A percentile compares a stretch with the other conserved stretches of the same genome.
Evolutionary conservation across 2,329 filamentous ascomycete genomes (phyloP).

Genomic region (Falciphora oryzae): DNA sequence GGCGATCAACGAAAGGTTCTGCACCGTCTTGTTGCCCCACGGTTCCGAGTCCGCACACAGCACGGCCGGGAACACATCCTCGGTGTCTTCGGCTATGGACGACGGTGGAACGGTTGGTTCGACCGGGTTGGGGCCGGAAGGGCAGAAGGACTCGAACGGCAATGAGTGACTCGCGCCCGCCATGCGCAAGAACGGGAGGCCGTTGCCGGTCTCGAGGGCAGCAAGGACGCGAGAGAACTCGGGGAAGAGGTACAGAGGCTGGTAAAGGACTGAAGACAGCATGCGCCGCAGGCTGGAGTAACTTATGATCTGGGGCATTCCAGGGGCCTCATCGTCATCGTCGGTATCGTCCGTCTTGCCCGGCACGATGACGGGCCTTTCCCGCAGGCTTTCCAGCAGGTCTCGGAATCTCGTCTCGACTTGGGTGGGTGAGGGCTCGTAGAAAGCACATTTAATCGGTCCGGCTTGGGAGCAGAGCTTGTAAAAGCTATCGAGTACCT

Average conservation of each 20-base stretch:
- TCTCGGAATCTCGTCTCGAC: slow-evolving; percentile 32
- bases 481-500: slow-evolving; percentile 47
- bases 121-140: slow-evolving; percentile 19
- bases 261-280: slow-evolving; percentile 37
- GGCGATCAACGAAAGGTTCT: slow-evolving; percentile 29
- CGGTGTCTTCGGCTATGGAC: slow-evolving; percentile 26
- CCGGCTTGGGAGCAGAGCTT: slow-evolving; percentile 47
- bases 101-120: slow-evolving; percentile 26
- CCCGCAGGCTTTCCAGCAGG: slow-evolving; percentile 36
- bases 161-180: slow-evolving; percentile 12
- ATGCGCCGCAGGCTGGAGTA: slow-evolving; percentile 41
- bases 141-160: slow-evolving; percentile 23
- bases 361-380: slow-evolving; percentile 37
- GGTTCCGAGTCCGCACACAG: slow-evolving; percentile 38
- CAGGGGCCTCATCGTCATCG: slow-evolving; percentile 23
- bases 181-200: slow-evolving; percentile 32
- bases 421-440: slow-evolving; percentile 27
- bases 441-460: slow-evolving; percentile 40
- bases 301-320: slow-evolving; percentile 43
- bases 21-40: slow-evolving; percentile 22
- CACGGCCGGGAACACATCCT: slow-evolving; percentile 38
- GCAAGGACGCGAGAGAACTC: slow-evolving; percentile 37
- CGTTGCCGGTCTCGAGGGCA: slow-evolving; percentile 38
- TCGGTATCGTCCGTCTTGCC: slow-evolving; percentile 18
- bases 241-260: slow-evolving; percentile 36